phyloP scores from a whole-genome alignment of 257 asterid species.

The Ilex asprella region DNA sequence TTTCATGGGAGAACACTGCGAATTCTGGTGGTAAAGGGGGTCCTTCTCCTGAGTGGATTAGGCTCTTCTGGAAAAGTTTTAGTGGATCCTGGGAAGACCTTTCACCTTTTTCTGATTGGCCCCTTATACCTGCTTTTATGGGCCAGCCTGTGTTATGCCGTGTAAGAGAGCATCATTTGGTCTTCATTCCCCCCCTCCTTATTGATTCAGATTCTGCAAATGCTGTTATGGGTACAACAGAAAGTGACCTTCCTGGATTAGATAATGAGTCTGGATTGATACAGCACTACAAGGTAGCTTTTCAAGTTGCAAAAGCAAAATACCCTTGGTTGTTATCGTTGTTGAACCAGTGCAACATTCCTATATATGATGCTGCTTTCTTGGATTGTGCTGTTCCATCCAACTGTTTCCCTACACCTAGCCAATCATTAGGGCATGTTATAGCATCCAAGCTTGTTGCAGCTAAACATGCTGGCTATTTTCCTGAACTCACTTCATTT shows the following conservation, averaged over 20 bases:
- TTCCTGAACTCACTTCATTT: constrained; percentile 54
- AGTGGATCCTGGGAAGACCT: constrained; percentile 59
- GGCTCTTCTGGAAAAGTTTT: constrained; percentile 77
- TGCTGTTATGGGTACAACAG: constrained; percentile 28
- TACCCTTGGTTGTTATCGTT: constrained; percentile 81
- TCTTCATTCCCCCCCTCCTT: constrained; percentile 60
- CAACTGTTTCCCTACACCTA: constrained; percentile 64
- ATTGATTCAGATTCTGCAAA: constrained; percentile 21
- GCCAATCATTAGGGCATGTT: constrained; percentile 61
- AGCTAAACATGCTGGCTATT: constrained; percentile 77
- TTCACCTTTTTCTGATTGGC: constrained; percentile 90
- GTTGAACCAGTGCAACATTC: constrained; percentile 80
- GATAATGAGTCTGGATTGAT: constrained; percentile 34
- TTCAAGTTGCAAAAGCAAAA: constrained; percentile 40
- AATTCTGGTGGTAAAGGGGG: constrained; percentile 58
- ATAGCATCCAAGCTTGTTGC: constrained; percentile 76
- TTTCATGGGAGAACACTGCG: constrained; percentile 75
- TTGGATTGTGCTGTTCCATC: constrained; percentile 71
- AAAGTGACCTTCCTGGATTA: constrained; percentile 32
- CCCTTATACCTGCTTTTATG: constrained; percentile 91
- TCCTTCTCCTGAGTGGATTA: constrained; percentile 87
- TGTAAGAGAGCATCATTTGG: constrained; percentile 68
- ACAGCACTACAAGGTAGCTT: constrained; percentile 40
- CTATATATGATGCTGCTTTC: constrained; percentile 71
- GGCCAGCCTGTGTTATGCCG: constrained; percentile 94